A percentile compares a stretch with the other conserved stretches of the same genome.
Conservation (phyloP, 202 grass and related monocot species). For the Brachypodium distachyon region DNA sequence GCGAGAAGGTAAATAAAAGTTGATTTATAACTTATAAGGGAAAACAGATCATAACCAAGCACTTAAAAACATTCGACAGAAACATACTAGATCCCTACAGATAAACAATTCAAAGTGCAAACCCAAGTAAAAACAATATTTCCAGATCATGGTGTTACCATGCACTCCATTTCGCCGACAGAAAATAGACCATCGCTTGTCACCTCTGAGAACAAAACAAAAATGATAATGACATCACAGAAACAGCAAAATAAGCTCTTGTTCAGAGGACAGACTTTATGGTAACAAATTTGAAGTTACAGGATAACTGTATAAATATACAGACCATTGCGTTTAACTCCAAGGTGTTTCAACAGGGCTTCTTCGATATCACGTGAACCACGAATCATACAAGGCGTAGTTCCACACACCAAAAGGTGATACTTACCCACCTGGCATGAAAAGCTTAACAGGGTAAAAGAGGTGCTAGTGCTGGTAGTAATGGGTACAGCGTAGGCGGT, state of each 20-base stretch:
- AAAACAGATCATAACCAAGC: background rate
- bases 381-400: constrained; percentile 99
- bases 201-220: constrained; percentile 60
- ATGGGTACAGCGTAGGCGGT: background rate
- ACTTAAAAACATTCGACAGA: background rate
- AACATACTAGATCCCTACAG: background rate
- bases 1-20: background rate
- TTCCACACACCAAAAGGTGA: constrained; percentile 96
- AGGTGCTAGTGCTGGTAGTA: background rate
- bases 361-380: constrained; percentile 97
- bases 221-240: constrained; percentile 6
- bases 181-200: constrained; percentile 96
- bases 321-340: constrained; percentile 94
- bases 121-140: background rate
- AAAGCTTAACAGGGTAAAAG: background rate
- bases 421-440: constrained; percentile 85
- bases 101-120: background rate
- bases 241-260: background rate
- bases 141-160: constrained; percentile 45
- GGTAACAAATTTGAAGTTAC: background rate
- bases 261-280: background rate
- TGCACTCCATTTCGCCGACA: constrained; percentile 99
- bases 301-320: background rate
- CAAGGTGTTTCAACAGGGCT: constrained; percentile 76
- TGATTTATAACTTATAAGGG: background rate